Evolutionary conservation across 2,329 filamentous ascomycete genomes (phyloP).

Genomic region (Penicillium fuscoglaucum): DNA sequence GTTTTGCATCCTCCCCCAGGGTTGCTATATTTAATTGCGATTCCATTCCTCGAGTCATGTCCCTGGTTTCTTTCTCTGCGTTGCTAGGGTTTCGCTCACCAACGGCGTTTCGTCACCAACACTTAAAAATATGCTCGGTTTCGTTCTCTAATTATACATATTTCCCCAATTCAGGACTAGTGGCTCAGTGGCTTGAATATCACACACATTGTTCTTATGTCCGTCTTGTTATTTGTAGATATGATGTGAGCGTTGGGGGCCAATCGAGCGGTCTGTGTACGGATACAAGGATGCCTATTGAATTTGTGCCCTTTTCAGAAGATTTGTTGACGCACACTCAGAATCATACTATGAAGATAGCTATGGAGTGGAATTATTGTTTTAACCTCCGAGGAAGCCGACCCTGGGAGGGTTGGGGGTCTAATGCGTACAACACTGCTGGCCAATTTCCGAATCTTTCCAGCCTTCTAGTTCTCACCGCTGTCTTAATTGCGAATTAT

Average conservation of each 20-base stretch:
- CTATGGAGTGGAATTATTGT: neutral
- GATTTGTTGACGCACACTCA: neutral
- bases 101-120: neutral
- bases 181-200: neutral
- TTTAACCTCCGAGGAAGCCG: neutral
- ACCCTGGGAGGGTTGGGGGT: neutral
- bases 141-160: neutral
- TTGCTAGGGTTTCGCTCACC: neutral
- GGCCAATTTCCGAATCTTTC: neutral
- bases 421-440: neutral
- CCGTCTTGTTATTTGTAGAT: neutral
- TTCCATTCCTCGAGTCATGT: conserved; percentile 1
- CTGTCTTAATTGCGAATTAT: neutral
- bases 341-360: neutral
- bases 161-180: neutral
- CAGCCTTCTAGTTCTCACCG: neutral
- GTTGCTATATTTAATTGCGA: neutral
- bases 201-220: neutral
- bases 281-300: neutral
- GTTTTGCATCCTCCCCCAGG: neutral
- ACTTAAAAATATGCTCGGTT: neutral
- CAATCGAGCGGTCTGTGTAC: neutral
- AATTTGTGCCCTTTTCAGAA: neutral
- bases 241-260: neutral
- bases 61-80: neutral